Evolutionary conservation across 345 rosid genomes (phyloP).

Genomic region (Eutrema japonicum): DNA sequence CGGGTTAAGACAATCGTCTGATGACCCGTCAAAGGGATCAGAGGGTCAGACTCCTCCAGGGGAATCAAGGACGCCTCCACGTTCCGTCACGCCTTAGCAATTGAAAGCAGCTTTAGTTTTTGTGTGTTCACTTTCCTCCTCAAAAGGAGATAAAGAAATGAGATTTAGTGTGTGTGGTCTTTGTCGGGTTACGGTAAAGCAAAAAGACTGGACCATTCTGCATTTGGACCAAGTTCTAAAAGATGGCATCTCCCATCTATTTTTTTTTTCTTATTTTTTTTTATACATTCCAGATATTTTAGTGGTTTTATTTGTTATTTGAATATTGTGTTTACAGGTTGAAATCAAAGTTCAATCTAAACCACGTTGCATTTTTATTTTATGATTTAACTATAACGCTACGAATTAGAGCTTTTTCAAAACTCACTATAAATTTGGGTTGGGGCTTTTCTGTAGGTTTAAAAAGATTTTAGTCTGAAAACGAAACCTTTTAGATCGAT

Average conservation of each 20-base stretch:
- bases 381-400: neutral
- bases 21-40: slow-evolving; percentile 94
- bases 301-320: slow-evolving; percentile 1
- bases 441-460: neutral
- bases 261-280: slow-evolving; percentile 10
- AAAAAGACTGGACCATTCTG: slow-evolving; percentile 38
- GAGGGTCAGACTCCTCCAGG: slow-evolving; percentile 87
- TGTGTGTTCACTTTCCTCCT: slow-evolving; percentile 36
- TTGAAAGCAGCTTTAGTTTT: slow-evolving; percentile 35
- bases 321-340: slow-evolving; percentile 25
- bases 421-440: neutral
- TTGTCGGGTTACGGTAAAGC: slow-evolving; percentile 42
- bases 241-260: slow-evolving; percentile 39
- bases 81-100: slow-evolving; percentile 55
- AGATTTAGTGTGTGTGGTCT: slow-evolving; percentile 37
- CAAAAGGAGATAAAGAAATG: slow-evolving; percentile 42
- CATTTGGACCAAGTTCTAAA: slow-evolving; percentile 36
- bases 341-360: slow-evolving; percentile 21
- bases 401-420: neutral
- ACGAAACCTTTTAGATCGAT: neutral
- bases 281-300: slow-evolving; percentile 27
- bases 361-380: neutral
- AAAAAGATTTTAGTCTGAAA: neutral
- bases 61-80: slow-evolving; percentile 72
- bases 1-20: slow-evolving; percentile 85